Evolutionary conservation across 1,139 yeast species (phyloP).

Genomic region (Debaryomyces robertsiae): DNA sequence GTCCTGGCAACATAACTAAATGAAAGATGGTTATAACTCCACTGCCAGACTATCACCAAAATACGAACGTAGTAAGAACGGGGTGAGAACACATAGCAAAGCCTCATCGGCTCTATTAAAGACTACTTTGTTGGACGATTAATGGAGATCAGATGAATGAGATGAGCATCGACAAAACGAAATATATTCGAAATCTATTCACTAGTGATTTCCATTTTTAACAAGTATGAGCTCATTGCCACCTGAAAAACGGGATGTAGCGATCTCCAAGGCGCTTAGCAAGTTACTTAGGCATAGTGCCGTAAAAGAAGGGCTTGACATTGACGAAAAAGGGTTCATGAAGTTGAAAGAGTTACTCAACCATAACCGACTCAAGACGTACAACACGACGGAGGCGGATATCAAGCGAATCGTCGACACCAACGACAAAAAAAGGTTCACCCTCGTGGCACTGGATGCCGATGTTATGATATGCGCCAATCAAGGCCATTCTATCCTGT

Average conservation of each 20-base stretch:
- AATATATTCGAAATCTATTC: too few species aligned
- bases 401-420: constrained; percentile 59
- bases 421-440: constrained; percentile 74
- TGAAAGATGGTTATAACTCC: too few species aligned
- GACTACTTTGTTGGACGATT: too few species aligned
- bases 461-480: constrained; percentile 67
- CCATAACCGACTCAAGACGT: constrained; percentile 61
- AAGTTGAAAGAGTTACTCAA: constrained; percentile 51
- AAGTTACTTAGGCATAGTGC: constrained; percentile 87
- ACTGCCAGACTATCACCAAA: too few species aligned
- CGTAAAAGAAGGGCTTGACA: constrained; percentile 60
- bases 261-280: constrained; percentile 73
- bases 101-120: too few species aligned
- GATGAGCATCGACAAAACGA: too few species aligned
- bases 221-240: constrained; percentile 14
- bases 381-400: constrained; percentile 57
- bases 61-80: too few species aligned
- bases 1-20: too few species aligned
- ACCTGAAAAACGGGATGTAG: constrained; percentile 44
- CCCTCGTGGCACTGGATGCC: constrained; percentile 31
- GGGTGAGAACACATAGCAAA: too few species aligned
- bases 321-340: constrained; percentile 71
- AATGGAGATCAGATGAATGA: too few species aligned
- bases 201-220: too few species aligned
- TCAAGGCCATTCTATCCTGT: constrained; percentile 81